Evolutionary conservation across 108 stramenopile species (phyloP), one percentile per base, ranked within the genome.

Genomic region (Nitzschia sp.): DNA sequence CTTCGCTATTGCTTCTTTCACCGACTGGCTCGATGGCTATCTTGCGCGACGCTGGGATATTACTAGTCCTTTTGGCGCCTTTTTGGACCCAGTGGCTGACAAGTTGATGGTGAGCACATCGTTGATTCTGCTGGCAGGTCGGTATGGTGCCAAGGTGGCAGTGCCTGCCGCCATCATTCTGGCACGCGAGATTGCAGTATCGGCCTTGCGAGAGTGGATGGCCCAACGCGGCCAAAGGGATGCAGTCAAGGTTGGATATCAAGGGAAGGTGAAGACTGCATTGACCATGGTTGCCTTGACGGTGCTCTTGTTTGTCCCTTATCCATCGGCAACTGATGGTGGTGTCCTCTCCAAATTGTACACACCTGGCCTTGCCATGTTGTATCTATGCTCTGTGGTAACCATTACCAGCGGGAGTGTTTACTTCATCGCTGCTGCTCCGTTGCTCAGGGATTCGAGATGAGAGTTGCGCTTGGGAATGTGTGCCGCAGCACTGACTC

Each of bases 21-120:
- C 96, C 6, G 97, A 97, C 79, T 96, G 84, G 80, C 69, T 96
- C 29, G 97, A 98, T 76, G 97, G 97, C 3, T 96, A 75, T 79
- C 80, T 96, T 35, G 97, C 93, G 6, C 68, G 94, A 45, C 63
- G 88, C 26, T 96, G 89, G 93, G 84, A 90, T 53, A 69, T 89
- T 28, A 73, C 80, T 26, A 85, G 81, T 33, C 68, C 86, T 6
- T 73, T 97, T 75, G 98, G 98, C 4, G 96, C 96, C 19, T 98
- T 98, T 77, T 70, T 98, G 54, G 98, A 98, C 77, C 98, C 98
- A 22, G 98, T 98, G 8, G 97, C 96, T 0, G 98, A 98, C 73
- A 98, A 98, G 77, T 79, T 98, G 21, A 94, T 96, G 93, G 97
- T 98, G 1, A 78, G 86, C 16, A 95, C 94, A 44, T 86, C 94